Evolutionary conservation across 306 rosid species (phyloP).

Genomic region (Quillaja saponaria): DNA sequence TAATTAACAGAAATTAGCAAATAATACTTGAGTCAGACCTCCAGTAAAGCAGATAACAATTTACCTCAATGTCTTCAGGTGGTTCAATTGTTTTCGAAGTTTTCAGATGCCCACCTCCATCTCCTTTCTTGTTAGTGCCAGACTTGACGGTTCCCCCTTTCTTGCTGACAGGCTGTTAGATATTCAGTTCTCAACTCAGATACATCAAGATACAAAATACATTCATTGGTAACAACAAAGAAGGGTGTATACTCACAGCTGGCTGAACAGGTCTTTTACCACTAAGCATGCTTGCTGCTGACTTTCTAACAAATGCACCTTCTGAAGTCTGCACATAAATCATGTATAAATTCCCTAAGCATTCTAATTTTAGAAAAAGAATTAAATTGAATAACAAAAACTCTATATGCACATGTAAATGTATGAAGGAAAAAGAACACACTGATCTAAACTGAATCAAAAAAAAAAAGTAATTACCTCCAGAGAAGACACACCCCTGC

Average conservation of each 20-base stretch:
- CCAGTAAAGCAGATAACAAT: not conserved
- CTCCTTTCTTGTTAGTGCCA: conserved; percentile 68
- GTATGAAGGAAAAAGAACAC: not conserved
- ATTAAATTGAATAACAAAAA: no score
- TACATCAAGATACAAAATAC: conserved; percentile 21
- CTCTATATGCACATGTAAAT: no score
- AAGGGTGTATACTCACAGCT: conserved; percentile 61
- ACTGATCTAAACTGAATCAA: not conserved
- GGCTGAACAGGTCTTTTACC: conserved; percentile 90
- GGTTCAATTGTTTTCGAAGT: conserved; percentile 58
- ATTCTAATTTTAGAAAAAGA: no score
- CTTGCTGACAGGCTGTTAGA: conserved; percentile 60
- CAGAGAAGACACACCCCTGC: conserved; percentile 51
- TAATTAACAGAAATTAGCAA: conserved; percentile 2
- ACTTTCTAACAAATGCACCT: conserved; percentile 64
- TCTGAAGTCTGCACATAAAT: conserved; percentile 60
- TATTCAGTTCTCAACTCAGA: conserved; percentile 26
- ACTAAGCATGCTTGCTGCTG: conserved; percentile 99
- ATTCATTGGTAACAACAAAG: conserved; percentile 20
- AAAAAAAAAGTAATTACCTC: conserved; percentile 51
- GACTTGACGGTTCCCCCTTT: conserved; percentile 64
- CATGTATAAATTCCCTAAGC: no score
- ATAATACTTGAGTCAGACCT: conserved; percentile 23
- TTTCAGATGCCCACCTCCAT: conserved; percentile 64
- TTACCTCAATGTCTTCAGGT: conserved; percentile 95